These are phyloP conservation scores for Globisporangium solare DNA, from an alignment of 352 stramenopile genomes.

Conservation along the genomic window DNA sequence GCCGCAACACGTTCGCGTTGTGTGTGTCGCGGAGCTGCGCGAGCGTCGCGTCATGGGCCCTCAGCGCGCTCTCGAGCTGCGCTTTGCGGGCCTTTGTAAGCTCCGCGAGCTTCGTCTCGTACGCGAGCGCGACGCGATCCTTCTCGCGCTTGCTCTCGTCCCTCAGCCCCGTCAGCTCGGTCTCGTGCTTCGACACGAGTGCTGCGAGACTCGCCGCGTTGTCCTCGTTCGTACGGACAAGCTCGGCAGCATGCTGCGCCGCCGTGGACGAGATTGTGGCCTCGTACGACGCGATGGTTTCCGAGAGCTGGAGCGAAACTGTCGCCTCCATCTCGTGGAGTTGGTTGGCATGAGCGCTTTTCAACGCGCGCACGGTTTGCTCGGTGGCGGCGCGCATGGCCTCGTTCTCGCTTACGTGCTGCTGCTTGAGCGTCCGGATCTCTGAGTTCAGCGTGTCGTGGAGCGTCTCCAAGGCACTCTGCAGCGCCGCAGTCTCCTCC, in stretches of 20 bases:
- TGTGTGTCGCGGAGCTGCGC: conserved; percentile 43
- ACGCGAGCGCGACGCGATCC: conserved; percentile 23
- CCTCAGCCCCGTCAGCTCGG: conserved; percentile 5
- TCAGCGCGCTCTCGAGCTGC: conserved; percentile 26
- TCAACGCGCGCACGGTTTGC: conserved; percentile 14
- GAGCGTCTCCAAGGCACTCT: conserved; percentile 14
- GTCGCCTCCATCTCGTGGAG: conserved; percentile 13
- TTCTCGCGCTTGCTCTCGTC: conserved; percentile 18
- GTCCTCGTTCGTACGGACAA: conserved; percentile 8
- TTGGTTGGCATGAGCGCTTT: conserved; percentile 20
- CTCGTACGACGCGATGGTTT: conserved; percentile 17
- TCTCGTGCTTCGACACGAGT: conserved; percentile 13
- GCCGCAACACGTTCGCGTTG: conserved; percentile 25
- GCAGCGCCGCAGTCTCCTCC: conserved; percentile 21
- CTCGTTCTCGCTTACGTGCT: conserved; percentile 21
- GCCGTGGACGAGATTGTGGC: conserved; percentile 10
- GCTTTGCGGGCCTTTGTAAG: conserved; percentile 29
- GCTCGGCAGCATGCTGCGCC: not conserved
- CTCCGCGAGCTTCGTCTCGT: conserved; percentile 45
- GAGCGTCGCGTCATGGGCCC: conserved; percentile 24
- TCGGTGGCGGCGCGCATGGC: conserved; percentile 13
- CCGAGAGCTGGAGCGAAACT: conserved; percentile 18
- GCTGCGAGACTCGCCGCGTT: conserved; percentile 15
- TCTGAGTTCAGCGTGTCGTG: conserved; percentile 11
- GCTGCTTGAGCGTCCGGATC: conserved; percentile 19